Conservation (phyloP, 345 rosid genomes). For the Arabis hirsuta region DNA sequence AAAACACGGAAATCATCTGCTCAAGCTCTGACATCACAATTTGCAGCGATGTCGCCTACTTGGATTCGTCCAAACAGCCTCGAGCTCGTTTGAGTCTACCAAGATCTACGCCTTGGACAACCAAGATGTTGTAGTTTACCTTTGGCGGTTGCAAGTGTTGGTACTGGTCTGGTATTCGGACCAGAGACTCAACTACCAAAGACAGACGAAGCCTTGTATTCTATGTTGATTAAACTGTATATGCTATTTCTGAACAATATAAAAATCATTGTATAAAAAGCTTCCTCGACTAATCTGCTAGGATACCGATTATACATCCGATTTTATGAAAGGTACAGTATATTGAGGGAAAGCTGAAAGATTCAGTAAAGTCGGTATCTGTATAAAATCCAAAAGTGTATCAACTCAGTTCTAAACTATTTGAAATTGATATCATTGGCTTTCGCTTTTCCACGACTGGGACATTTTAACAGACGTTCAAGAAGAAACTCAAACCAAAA, state of each 20-base stretch:
- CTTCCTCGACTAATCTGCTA: too few species aligned
- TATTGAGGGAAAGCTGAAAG: neutral
- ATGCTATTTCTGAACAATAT: conserved; percentile 19
- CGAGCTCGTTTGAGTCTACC: neutral
- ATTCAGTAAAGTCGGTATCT: neutral
- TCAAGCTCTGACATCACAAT: conserved; percentile 62
- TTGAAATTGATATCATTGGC: neutral
- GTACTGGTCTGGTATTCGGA: neutral
- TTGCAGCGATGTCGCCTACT: conserved; percentile 68
- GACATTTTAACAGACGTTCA: conserved; percentile 13
- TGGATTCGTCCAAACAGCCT: conserved; percentile 41
- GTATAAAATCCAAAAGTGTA: neutral
- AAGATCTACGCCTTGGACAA: conserved; percentile 9
- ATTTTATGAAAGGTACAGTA: neutral
- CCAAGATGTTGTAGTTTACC: conserved; percentile 23
- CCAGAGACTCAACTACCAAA: conserved; percentile 21
- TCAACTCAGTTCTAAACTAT: neutral
- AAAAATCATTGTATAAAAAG: neutral
- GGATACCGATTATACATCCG: too few species aligned
- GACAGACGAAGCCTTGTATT: conserved; percentile 23
- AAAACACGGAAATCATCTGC: conserved; percentile 61
- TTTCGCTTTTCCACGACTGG: conserved; percentile 1
- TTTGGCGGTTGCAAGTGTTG: conserved; percentile 19
- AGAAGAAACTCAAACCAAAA: conserved; percentile 6
- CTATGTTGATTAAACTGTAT: conserved; percentile 19